phyloP scores from a whole-genome alignment of 768 basidiomycete genomes.

The Suillus placidus region DNA sequence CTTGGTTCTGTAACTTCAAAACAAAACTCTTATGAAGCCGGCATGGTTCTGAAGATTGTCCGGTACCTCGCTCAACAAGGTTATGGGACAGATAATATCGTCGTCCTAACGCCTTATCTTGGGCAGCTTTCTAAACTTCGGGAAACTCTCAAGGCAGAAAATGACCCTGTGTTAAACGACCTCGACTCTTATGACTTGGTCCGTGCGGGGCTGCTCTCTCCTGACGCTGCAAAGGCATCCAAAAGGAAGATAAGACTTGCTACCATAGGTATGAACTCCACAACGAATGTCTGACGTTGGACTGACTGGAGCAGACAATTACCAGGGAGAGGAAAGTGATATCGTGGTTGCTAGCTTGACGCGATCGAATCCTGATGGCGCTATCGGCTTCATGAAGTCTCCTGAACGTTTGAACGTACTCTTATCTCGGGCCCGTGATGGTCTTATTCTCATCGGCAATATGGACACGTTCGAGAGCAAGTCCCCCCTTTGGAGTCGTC shows the following conservation, averaged over 20 bases:
- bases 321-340: conserved; percentile 71
- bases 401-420: conserved; percentile 68
- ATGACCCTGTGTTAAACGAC: conserved; percentile 63
- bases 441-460: conserved; percentile 63
- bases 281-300: neutral
- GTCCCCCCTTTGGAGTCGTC: conserved; percentile 46
- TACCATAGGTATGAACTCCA: conserved; percentile 53
- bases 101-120: conserved; percentile 64
- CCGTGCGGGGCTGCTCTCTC: conserved; percentile 51
- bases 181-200: conserved; percentile 59
- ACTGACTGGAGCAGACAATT: conserved; percentile 51
- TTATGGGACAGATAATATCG: conserved; percentile 57
- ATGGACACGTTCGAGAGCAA: conserved; percentile 55
- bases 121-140: conserved; percentile 56
- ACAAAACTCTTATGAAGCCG: conserved; percentile 54
- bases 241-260: conserved; percentile 55
- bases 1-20: conserved; percentile 50
- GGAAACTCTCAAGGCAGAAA: conserved; percentile 40
- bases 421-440: conserved; percentile 61
- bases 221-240: conserved; percentile 40
- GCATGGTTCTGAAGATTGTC: conserved; percentile 62
- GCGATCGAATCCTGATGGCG: conserved; percentile 51
- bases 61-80: conserved; percentile 65
- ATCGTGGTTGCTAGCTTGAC: conserved; percentile 62
- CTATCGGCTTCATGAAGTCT: conserved; percentile 68